Base-by-base conservation (phyloP, 2,329 filamentous ascomycete species). In the Fusarium sp. region DNA sequence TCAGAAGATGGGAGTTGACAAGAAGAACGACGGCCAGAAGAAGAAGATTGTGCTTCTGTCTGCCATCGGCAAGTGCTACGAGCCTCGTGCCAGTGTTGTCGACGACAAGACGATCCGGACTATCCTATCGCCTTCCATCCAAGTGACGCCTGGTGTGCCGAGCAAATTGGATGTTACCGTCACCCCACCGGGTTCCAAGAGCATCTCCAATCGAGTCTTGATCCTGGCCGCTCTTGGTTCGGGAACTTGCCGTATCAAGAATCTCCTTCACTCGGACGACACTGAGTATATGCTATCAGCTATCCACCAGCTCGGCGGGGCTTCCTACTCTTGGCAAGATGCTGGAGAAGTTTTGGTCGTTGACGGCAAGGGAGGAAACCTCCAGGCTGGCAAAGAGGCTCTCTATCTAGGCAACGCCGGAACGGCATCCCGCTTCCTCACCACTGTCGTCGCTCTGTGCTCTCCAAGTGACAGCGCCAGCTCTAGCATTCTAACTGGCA, bases 241-340 rank as follows among this genome's bases (percentile, higher is more conserved):
- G 64, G 96, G 96, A 20, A 91, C 92, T 29, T 98, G 95, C 80
- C 92, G 93, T 42, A 93, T 99, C 81, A 95, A 91, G 82, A 98
- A 99, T 78, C 86, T 99, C 35, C 88, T 99, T 12, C 96, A 98
- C 83, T 98, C 96, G 0, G 96, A 98, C 77, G 96, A 99, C 80
- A 98, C 95, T 0, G 94, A 98, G 81, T 96, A 94, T 82, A 99
- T 99, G 96, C 87, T 99, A 51, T 94, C 94, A 66, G 96, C 96
- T n/a, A 91, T 99, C 66, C 89, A 90, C 29, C 92, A 92, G 77
- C 89, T 99, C 27, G 92, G 93, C 35, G 96, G 95, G 33, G 96
- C 95, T 20, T 93, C 92, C 1, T 98, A 97, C 84, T 90, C 92
- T 1, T 99, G 96, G 96, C 94, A 98, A 82, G 93, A 98, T 61